phyloP scores from a whole-genome alignment of 2,329 filamentous ascomycete species.

The Cadophora sp. region DNA sequence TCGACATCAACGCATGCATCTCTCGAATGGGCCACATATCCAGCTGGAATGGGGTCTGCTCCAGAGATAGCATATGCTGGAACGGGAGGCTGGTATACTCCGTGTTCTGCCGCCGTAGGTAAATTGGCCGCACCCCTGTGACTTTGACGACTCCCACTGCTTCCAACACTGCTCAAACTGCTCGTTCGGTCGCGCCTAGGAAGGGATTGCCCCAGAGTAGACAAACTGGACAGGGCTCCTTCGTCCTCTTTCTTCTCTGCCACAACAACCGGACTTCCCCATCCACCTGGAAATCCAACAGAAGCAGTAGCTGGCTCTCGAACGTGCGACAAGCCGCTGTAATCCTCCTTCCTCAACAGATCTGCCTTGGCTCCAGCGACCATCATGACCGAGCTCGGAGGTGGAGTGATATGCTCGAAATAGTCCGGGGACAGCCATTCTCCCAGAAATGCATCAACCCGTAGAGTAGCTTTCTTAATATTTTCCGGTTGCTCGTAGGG shows the following conservation, averaged over 20 bases:
- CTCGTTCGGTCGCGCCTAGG: slow-evolving; percentile 44
- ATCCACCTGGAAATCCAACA: slow-evolving; percentile 48
- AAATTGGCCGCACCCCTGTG: slow-evolving; percentile 23
- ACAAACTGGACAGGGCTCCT: slow-evolving; percentile 36
- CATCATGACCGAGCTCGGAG: slow-evolving; percentile 87
- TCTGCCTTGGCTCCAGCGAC: slow-evolving; percentile 88
- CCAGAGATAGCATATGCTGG: slow-evolving; percentile 85
- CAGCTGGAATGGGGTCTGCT: slow-evolving; percentile 81
- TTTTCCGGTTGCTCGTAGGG: slow-evolving; percentile 33
- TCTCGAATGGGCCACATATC: slow-evolving; percentile 88
- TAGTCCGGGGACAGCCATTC: slow-evolving; percentile 96
- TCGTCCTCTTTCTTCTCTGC: slow-evolving; percentile 41
- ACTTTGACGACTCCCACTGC: slow-evolving; percentile 38
- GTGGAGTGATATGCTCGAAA: slow-evolving; percentile 89
- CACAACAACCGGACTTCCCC: slow-evolving; percentile 43
- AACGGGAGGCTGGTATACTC: slow-evolving; percentile 73
- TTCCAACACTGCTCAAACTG: slow-evolving; percentile 44
- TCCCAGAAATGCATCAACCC: slow-evolving; percentile 90
- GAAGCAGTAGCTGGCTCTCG: slow-evolving; percentile 44
- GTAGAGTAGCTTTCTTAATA: slow-evolving; percentile 67
- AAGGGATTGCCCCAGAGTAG: slow-evolving; percentile 39
- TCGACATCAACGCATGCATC: slow-evolving; percentile 89
- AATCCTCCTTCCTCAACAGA: slow-evolving; percentile 78
- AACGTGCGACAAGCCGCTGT: slow-evolving; percentile 50
- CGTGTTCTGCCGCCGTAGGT: slow-evolving; percentile 38